Percentiles rank a stretch among this genome's conserved stretches.
Conservation (phyloP, 2,329 filamentous ascomycete species). For the Xylaria polymorpha region DNA sequence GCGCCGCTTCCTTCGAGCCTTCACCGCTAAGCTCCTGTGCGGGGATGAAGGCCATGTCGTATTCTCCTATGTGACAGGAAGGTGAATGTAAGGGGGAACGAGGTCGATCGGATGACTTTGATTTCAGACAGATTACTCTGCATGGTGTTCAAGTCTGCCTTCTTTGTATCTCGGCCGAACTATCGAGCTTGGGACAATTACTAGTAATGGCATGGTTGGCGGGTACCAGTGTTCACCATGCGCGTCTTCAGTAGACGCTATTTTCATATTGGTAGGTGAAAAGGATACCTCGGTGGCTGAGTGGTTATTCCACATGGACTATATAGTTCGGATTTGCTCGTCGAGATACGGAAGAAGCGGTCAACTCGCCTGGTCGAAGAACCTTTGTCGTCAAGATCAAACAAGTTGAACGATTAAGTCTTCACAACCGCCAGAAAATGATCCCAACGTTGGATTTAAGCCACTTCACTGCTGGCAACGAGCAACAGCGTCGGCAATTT, state of each 20-base stretch:
- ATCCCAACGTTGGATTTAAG: conserved; percentile 29
- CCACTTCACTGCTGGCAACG: conserved; percentile 19
- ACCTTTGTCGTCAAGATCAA: background rate
- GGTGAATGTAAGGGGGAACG: conserved; percentile 5
- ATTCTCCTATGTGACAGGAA: conserved; percentile 21
- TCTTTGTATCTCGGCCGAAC: background rate
- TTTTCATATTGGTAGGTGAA: background rate
- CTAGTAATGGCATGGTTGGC: background rate
- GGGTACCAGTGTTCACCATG: background rate
- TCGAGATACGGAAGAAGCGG: background rate
- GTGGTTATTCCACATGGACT: background rate
- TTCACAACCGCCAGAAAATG: background rate
- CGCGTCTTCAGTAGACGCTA: background rate
- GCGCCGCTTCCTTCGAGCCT: conserved; percentile 1
- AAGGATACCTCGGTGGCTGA: no score
- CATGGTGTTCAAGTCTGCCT: background rate
- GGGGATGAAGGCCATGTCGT: conserved; percentile 8
- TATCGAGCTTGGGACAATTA: background rate
- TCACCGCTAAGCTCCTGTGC: conserved; percentile 11
- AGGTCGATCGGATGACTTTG: background rate
- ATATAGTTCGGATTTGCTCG: conserved; percentile 7
- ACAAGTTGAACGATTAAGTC: background rate
- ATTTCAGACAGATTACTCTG: conserved; percentile 3
- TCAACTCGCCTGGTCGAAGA: background rate
- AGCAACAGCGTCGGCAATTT: conserved; percentile 27